These are phyloP conservation scores for Debaryomyces hansenii DNA, from an alignment of 805 yeast species.

Conservation along the genomic window DNA sequence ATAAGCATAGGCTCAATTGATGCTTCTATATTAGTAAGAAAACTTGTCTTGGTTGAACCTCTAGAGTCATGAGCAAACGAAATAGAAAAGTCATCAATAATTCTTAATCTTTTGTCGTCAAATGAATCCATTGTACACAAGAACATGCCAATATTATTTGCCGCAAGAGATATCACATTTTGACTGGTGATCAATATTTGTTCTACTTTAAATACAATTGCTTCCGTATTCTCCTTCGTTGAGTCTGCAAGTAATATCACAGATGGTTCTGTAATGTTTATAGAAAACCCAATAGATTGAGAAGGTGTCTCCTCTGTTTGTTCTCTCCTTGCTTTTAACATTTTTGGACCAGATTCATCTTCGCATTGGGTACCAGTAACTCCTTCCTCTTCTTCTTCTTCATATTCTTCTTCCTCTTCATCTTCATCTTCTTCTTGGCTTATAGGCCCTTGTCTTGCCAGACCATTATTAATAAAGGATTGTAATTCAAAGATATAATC, in stretches of 20 bases:
- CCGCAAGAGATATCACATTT: constrained; percentile 62
- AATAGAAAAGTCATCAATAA: constrained; percentile 86
- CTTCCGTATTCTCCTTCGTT: constrained; percentile 66
- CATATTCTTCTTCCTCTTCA: constrained; percentile 14
- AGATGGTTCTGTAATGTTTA: constrained; percentile 76
- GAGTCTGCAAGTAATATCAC: constrained; percentile 82
- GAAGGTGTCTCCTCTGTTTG: constrained; percentile 5
- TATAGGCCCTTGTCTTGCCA: constrained; percentile 19
- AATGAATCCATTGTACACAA: constrained; percentile 70
- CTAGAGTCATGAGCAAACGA: constrained; percentile 72
- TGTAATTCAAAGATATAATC: constrained; percentile 83
- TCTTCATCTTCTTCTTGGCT: constrained; percentile 9
- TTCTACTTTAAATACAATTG: constrained; percentile 84
- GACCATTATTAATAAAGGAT: constrained; percentile 55
- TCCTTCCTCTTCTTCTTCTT: neutral
- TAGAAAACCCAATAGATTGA: constrained; percentile 45
- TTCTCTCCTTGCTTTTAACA: constrained; percentile 8
- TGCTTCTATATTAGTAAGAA: constrained; percentile 63
- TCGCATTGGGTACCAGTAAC: neutral
- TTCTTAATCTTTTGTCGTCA: constrained; percentile 62
- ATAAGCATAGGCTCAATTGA: constrained; percentile 78
- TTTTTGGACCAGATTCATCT: neutral
- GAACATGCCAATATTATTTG: constrained; percentile 83
- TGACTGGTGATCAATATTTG: constrained; percentile 73
- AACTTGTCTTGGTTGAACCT: constrained; percentile 58